Evolutionary conservation across 2,329 filamentous ascomycete species (phyloP).

Genomic region (Colletotrichum musicola): DNA sequence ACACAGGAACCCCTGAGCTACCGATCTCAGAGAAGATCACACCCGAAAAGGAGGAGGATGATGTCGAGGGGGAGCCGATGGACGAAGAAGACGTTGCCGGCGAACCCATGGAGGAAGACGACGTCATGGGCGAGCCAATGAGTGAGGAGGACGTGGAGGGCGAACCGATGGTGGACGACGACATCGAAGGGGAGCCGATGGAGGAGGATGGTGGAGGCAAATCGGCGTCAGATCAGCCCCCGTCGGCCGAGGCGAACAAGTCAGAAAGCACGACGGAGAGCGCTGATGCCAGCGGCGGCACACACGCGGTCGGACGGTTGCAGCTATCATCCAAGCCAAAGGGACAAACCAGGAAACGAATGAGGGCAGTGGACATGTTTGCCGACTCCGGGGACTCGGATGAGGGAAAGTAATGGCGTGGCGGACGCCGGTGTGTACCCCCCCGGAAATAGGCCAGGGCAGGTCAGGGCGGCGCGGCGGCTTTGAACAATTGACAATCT

Average conservation of each 20-base stretch:
- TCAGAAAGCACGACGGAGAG: constrained; percentile 35
- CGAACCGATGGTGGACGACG: constrained; percentile 59
- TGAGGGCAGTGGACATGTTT: constrained; percentile 89
- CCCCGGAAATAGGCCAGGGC: constrained; percentile 6
- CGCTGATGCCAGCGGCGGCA: constrained; percentile 31
- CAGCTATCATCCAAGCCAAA: constrained; percentile 43
- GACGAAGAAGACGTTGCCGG: constrained; percentile 63
- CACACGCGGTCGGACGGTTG: constrained; percentile 37
- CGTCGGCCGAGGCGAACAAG: constrained; percentile 29
- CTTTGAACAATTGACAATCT: constrained; percentile 23
- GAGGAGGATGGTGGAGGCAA: constrained; percentile 54
- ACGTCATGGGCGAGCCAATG: constrained; percentile 56
- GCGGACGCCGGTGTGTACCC: constrained; percentile 2
- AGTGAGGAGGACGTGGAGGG: constrained; percentile 56
- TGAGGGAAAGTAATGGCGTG: constrained; percentile 42
- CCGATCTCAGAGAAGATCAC: constrained; percentile 32
- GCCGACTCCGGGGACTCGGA: constrained; percentile 75
- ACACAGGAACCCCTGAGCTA: not conserved
- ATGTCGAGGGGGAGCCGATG: constrained; percentile 53
- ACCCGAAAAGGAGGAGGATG: constrained; percentile 52
- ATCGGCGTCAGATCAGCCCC: constrained; percentile 15
- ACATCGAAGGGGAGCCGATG: constrained; percentile 62
- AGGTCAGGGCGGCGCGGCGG: constrained; percentile 17
- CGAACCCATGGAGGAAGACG: constrained; percentile 57
- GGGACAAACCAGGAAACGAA: constrained; percentile 67